phyloP scores from a whole-genome alignment of 129 eudicot genomes.

The Arctium lappa region DNA sequence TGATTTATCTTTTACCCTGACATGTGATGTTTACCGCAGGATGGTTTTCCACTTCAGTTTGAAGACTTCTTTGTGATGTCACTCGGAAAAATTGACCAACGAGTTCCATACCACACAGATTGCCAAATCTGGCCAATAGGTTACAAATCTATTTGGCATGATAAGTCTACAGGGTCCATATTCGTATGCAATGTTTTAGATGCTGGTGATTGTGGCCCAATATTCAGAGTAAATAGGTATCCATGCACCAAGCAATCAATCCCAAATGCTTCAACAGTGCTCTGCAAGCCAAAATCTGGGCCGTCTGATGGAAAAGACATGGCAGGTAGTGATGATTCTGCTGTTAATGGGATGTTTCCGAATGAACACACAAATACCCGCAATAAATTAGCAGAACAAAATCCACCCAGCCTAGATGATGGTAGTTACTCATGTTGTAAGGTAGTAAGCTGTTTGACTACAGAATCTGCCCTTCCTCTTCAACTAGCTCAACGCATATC shows the following conservation, averaged over 20 bases:
- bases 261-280: conserved; percentile 70
- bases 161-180: conserved; percentile 76
- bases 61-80: conserved; percentile 69
- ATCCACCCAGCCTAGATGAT: conserved; percentile 39
- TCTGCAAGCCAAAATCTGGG: conserved; percentile 31
- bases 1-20: conserved; percentile 1
- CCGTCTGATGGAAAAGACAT: conserved; percentile 15
- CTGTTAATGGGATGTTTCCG: conserved; percentile 7
- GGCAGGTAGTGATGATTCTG: conserved; percentile 17
- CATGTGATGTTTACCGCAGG: conserved; percentile 37
- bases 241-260: conserved; percentile 62
- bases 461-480: conserved; percentile 21
- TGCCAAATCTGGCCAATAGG: conserved; percentile 87
- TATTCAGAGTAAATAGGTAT: conserved; percentile 60
- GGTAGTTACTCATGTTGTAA: conserved; percentile 27
- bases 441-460: conserved; percentile 20
- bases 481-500: conserved; percentile 20
- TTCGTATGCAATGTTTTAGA: conserved; percentile 65
- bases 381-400: conserved; percentile 40
- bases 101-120: conserved; percentile 52
- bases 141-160: conserved; percentile 92
- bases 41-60: conserved; percentile 74
- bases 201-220: conserved; percentile 69
- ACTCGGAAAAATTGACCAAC: conserved; percentile 68
- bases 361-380: conserved; percentile 40